phyloP scores from a whole-genome alignment of 1,284 basidiomycete species.

The Malassezia caprae region DNA sequence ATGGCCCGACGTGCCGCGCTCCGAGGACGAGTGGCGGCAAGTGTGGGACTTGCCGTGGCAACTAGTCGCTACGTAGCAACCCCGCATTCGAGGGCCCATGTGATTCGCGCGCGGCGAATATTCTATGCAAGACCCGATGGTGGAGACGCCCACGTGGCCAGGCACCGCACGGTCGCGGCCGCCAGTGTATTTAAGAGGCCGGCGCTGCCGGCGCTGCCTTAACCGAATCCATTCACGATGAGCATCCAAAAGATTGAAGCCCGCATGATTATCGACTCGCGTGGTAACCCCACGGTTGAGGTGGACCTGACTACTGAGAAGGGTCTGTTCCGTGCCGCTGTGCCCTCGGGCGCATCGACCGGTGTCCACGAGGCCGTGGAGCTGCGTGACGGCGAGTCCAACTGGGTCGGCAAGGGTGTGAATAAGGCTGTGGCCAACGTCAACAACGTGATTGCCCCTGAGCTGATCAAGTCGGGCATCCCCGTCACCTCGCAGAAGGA shows the following conservation, averaged over 20 bases:
- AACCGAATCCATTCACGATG: slow-evolving; percentile 21
- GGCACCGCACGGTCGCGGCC: slow-evolving; percentile 1
- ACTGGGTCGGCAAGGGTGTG: slow-evolving; percentile 86
- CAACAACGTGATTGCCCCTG: slow-evolving; percentile 82
- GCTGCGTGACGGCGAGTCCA: slow-evolving; percentile 84
- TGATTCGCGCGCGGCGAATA: not conserved
- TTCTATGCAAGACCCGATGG: not conserved
- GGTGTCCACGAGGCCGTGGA: slow-evolving; percentile 98
- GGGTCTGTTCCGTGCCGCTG: slow-evolving; percentile 84
- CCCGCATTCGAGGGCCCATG: too few relatives aligned
- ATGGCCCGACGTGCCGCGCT: slow-evolving; percentile 5
- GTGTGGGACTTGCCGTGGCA: slow-evolving; percentile 10
- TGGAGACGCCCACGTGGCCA: not conserved
- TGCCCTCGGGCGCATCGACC: slow-evolving; percentile 96
- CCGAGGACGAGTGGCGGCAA: slow-evolving; percentile 13
- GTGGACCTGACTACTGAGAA: slow-evolving; percentile 46
- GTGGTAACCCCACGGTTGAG: slow-evolving; percentile 49
- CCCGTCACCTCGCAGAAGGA: slow-evolving; percentile 87
- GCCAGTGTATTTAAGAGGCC: not conserved
- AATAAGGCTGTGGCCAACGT: slow-evolving; percentile 87
- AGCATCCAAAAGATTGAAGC: slow-evolving; percentile 38
- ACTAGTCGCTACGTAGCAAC: not conserved
- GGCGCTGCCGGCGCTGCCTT: not conserved
- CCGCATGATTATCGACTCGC: slow-evolving; percentile 44
- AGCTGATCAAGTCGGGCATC: slow-evolving; percentile 74